Conservation (phyloP, 2,329 filamentous ascomycete species). For the Colletotrichum chlorophyti region DNA sequence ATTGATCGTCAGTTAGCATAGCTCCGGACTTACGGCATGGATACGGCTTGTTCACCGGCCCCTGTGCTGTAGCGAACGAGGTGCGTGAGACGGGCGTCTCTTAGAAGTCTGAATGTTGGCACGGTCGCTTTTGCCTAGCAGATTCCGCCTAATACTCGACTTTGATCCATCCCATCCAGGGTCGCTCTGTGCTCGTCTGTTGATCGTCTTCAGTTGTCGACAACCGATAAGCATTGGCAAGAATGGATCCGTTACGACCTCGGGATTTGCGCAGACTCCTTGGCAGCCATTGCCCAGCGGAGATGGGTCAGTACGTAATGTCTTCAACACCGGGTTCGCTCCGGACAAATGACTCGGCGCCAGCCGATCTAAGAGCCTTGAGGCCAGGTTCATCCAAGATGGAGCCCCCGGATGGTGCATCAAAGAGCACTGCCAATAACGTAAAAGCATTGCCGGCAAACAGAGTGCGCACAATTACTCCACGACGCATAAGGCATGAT, state of each 20-base stretch:
- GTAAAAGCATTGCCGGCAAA: not conserved
- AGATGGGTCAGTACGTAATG: slow-evolving; percentile 7
- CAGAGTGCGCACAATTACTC: slow-evolving; percentile 1
- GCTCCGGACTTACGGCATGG: not conserved
- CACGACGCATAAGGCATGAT: slow-evolving; percentile 22
- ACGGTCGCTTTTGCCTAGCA: too few species aligned
- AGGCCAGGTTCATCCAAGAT: slow-evolving; percentile 23
- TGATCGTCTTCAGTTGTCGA: not conserved
- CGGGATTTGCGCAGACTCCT: not conserved
- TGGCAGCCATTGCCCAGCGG: not conserved
- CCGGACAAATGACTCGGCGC: slow-evolving; percentile 23
- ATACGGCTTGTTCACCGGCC: too few species aligned
- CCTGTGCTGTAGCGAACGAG: too few species aligned
- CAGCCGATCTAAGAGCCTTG: slow-evolving; percentile 12
- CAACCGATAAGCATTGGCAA: not conserved
- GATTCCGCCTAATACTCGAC: too few species aligned
- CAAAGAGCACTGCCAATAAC: not conserved
- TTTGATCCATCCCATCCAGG: too few species aligned
- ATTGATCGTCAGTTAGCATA: not conserved
- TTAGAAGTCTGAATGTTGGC: too few species aligned
- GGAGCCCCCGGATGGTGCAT: not conserved
- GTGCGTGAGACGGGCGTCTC: too few species aligned
- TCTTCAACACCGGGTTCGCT: slow-evolving; percentile 11
- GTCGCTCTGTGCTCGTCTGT: not conserved
- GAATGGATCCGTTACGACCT: not conserved